Base-by-base conservation (phyloP, 768 basidiomycete genomes). In the Terana coerulea region DNA sequence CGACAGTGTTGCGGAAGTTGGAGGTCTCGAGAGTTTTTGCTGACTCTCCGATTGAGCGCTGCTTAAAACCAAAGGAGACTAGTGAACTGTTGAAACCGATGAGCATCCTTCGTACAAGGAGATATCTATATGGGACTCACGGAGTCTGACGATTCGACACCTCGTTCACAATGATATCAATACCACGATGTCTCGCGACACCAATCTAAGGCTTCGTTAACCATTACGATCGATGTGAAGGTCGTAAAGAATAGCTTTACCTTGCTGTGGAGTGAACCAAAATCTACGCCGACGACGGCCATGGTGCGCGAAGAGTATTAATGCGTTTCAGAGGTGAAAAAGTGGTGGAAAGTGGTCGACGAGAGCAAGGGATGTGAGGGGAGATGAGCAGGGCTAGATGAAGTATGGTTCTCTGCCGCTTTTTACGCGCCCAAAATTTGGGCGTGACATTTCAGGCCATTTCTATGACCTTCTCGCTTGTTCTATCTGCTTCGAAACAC, bases 91-190 rank as follows among this genome's bases (percentile, higher is more conserved):
- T 15, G 47, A 2, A 30, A 35, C 19, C 30, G 35, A 31, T 25
- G 26, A 47, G 28, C 50, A 49, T 17, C 43, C 5, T 29, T 9
- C 42, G 24, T 40, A 15, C 15, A 34, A 8, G 26, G n/a, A 26
- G 3, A 42, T 12, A n/a, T 29, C 14, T 17, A 3, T 14, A 39
- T 35, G 39, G 35, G 7, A 80, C 92, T 64, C 56, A 98, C 93
- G 95, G 95, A 22, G 95, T 98, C 14, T 86, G 81, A 49, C 97
- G 88, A 77, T 98, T 98, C 14, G 95, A 98, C 54, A 95, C 93
- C 69, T 99, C 95, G 70, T 99, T 99, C 54, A 84, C 77, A 75
- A 99, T 95, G 71, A 99, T 94, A 79, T 99, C 95, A 75, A 99
- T 95, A 60, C 95, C 95, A 65, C 91, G 81, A 72, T 91, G 87